Evolutionary conservation across 148 eudicot genomes (phyloP), one percentile per base, ranked within the genome.

Genomic region (Rhododendron henanense): DNA sequence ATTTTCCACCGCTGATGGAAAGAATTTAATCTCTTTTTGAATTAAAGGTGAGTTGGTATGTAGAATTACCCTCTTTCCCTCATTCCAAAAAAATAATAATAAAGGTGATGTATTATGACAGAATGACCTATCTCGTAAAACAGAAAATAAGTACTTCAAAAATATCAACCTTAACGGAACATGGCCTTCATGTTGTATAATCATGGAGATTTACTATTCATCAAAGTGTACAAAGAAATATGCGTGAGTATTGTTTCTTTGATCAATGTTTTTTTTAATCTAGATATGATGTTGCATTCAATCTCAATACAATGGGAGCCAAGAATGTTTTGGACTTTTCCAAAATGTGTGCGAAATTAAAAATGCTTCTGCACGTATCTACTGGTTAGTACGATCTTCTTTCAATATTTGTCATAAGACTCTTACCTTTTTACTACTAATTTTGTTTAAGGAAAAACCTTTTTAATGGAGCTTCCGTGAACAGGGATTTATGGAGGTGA

Each of bases 251-350:
- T 50, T 67, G 74, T 23, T 8, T 67, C 11, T 77, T 14, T 39
- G 6, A n/a, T 23, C 45, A 23, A 23, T 48, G 23, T 78, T 6
- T 50, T 50, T 10, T 10, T 23, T 19, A 3, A 39, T 78, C 8
- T 47, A 94, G 96, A 74, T 94, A 92, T 85, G 96, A 94, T 78
- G 88, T 89, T 10, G 91, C 96, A 6, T 81, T 94, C 78, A n/a
- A n/a, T n/a, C n/a, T n/a, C n/a, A n/a, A n/a, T n/a, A n/a, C n/a
- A n/a, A n/a, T n/a, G n/a, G n/a, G 53, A 78, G 94, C 92, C 9
- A 94, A 88, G 87, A 23, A 94, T 84, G 93, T 91, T 5, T 1
- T 91, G 67, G 88, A 92, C 84, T 94, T 94, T 77, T 91, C 92
- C 47, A 94, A 91, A 90, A 91, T 89, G 77, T 94, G 96, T 78